These are phyloP conservation scores for Evansstolkia leycettana DNA, from an alignment of 495 filamentous ascomycete genomes.

Conservation along the genomic window DNA sequence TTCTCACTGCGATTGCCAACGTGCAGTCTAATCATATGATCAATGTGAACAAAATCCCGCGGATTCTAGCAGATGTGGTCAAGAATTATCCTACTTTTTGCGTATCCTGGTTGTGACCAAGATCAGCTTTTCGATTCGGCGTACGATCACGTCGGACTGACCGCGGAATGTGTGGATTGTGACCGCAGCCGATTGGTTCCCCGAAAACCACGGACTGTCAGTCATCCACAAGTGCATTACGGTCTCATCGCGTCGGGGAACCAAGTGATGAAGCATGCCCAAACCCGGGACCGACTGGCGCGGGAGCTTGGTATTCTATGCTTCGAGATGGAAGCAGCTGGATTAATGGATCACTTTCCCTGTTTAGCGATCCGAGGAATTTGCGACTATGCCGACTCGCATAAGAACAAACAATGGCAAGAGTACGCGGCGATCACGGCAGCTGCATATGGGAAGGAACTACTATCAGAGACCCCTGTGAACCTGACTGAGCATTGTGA, in stretches of 20 bases:
- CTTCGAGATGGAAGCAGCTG: not conserved
- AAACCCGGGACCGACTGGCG: slow-evolving; percentile 10
- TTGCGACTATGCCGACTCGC: slow-evolving; percentile 15
- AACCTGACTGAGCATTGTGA: not conserved
- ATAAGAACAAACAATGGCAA: slow-evolving; percentile 15
- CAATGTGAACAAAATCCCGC: slow-evolving; percentile 4
- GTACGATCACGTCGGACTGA: not conserved
- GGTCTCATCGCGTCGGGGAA: slow-evolving; percentile 17
- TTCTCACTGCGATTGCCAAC: slow-evolving; percentile 13
- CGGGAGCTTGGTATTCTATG: too few species aligned
- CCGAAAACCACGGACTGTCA: slow-evolving; percentile 6
- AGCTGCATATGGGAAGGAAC: slow-evolving; percentile 9
- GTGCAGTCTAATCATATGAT: slow-evolving; percentile 9
- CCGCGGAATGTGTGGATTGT: slow-evolving; percentile 5
- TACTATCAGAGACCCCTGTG: slow-evolving; percentile 1
- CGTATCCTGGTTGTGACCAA: not conserved
- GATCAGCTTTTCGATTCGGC: not conserved
- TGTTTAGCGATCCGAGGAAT: slow-evolving; percentile 14
- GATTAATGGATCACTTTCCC: slow-evolving; percentile 2
- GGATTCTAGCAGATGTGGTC: not conserved
- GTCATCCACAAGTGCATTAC: slow-evolving; percentile 13
- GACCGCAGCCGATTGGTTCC: slow-evolving; percentile 4
- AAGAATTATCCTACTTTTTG: not conserved
- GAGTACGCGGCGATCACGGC: slow-evolving; percentile 11
- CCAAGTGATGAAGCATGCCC: slow-evolving; percentile 11